A percentile compares a stretch with the other conserved stretches of the same genome.
Evolutionary conservation across 2,329 filamentous ascomycete species (phyloP).

Genomic region (Calonectria montana): DNA sequence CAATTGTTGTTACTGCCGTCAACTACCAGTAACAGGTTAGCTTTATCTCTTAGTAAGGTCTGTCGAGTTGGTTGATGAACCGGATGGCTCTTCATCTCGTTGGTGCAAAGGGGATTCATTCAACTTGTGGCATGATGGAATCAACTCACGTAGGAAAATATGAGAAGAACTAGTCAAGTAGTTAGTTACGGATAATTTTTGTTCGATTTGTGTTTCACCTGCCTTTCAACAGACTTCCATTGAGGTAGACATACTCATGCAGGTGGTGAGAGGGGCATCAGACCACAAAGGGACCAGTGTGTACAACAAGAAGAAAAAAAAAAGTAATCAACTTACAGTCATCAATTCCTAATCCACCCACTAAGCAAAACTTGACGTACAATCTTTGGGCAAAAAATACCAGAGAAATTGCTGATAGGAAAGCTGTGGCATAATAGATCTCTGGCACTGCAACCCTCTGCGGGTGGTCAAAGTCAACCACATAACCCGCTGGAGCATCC

Average conservation of each 20-base stretch:
- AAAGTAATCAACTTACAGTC: constrained; percentile 34
- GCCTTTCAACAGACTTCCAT: neutral
- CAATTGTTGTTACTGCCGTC: constrained; percentile 31
- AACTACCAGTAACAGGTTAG: constrained; percentile 23
- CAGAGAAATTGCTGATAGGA: constrained; percentile 34
- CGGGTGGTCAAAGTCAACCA: constrained; percentile 49
- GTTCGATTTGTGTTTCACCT: neutral
- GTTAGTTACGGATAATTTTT: neutral
- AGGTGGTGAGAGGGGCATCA: neutral
- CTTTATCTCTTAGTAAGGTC: neutral
- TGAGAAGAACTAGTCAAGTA: neutral
- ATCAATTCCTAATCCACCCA: constrained; percentile 38
- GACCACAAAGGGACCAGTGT: neutral
- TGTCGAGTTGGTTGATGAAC: neutral
- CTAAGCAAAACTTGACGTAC: constrained; percentile 39
- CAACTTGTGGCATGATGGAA: neutral
- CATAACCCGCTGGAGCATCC: constrained; percentile 45
- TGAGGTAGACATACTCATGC: neutral
- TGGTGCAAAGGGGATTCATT: neutral
- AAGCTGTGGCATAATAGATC: constrained; percentile 35
- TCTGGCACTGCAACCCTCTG: constrained; percentile 35
- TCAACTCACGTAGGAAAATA: constrained; percentile 9
- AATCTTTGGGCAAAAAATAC: constrained; percentile 42
- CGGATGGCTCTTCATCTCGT: neutral
- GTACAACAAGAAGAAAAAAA: neutral